Conservation (phyloP, 139 green algal genomes). For the Chlorella sp. region DNA sequence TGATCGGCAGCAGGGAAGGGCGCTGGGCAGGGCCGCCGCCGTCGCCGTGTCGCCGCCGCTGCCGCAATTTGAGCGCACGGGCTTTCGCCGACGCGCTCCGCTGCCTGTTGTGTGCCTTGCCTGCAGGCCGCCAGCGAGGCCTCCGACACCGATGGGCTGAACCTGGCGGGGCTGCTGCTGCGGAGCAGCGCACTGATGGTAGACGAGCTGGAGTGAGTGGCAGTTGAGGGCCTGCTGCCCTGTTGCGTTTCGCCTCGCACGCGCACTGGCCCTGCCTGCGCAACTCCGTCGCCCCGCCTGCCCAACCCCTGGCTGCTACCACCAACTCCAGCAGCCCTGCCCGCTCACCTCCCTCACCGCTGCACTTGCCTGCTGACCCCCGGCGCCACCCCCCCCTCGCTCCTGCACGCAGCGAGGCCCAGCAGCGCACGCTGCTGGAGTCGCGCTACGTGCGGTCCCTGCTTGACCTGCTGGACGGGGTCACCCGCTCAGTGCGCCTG, state of each 20-base stretch:
- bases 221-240: background rate
- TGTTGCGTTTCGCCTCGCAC: too few species aligned
- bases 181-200: background rate
- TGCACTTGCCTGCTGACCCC: background rate
- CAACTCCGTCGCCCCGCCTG: too few species aligned
- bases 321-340: too few species aligned
- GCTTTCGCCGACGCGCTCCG: background rate
- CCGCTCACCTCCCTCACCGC: background rate
- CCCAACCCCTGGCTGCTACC: too few species aligned
- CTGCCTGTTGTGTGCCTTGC: background rate
- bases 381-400: background rate
- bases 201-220: background rate
- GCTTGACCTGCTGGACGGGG: background rate
- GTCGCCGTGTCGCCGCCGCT: background rate
- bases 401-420: background rate
- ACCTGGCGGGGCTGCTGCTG: background rate
- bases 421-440: conserved; percentile 19
- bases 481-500: background rate
- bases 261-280: too few species aligned
- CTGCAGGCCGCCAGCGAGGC: background rate
- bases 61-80: too few species aligned
- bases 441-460: background rate
- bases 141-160: background rate
- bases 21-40: background rate
- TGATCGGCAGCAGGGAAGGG: background rate